Conservation (phyloP, 441 rosid species). For the Gossypium gossypioides region DNA sequence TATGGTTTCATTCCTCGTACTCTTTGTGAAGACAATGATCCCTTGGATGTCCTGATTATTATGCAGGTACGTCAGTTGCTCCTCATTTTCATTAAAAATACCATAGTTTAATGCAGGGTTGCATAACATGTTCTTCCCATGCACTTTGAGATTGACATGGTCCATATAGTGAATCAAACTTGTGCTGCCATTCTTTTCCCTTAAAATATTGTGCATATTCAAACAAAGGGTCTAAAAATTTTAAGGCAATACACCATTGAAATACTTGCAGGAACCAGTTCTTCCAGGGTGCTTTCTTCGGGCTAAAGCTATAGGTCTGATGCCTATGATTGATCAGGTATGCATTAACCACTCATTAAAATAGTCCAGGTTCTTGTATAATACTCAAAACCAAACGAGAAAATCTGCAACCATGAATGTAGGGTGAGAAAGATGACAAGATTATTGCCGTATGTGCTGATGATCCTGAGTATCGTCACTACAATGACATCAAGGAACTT, state of each 20-base stretch:
- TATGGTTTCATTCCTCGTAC: slow-evolving; percentile 74
- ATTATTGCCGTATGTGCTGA: slow-evolving; percentile 70
- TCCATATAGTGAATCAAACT: neutral
- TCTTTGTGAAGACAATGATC: slow-evolving; percentile 68
- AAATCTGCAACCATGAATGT: neutral
- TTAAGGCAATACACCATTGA: neutral
- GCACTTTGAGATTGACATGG: neutral
- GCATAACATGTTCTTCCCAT: neutral
- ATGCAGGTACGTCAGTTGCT: slow-evolving; percentile 44
- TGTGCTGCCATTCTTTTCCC: neutral
- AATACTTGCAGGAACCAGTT: slow-evolving; percentile 51
- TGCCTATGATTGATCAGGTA: slow-evolving; percentile 91
- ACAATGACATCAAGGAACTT: slow-evolving; percentile 56
- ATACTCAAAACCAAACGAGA: neutral
- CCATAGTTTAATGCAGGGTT: slow-evolving; percentile 1
- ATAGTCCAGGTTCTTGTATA: neutral
- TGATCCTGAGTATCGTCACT: slow-evolving; percentile 68
- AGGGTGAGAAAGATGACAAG: slow-evolving; percentile 85
- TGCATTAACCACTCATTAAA: neutral
- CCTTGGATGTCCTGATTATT: slow-evolving; percentile 60
- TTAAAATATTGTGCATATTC: neutral
- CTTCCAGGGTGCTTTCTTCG: slow-evolving; percentile 75
- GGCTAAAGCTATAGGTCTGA: slow-evolving; percentile 68
- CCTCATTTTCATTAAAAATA: neutral
- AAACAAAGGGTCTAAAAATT: neutral